Conservation (phyloP, 23 red algal species). For the Gracilariopsis chorda region DNA sequence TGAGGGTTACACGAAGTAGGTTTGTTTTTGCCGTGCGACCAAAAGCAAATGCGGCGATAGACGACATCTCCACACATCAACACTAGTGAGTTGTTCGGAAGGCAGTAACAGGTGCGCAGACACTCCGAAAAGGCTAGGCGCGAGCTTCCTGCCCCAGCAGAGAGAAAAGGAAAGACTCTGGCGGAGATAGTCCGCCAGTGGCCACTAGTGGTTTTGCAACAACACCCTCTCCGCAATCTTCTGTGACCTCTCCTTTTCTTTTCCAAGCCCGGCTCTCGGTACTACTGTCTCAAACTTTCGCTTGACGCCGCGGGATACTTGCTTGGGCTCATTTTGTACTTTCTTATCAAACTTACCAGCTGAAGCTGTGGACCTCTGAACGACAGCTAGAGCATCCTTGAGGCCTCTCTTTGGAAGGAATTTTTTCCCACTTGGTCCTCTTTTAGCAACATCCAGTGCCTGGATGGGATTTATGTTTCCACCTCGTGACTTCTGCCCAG, state of each 20-base stretch:
- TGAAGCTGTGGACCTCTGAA: slow-evolving; percentile 66
- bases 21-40: too few species aligned
- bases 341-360: slow-evolving; percentile 72
- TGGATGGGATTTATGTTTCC: slow-evolving; percentile 26
- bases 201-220: neutral
- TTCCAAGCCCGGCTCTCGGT: slow-evolving; percentile 19
- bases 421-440: slow-evolving; percentile 37
- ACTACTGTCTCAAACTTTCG: slow-evolving; percentile 26
- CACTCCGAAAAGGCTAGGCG: too few species aligned
- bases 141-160: too few species aligned
- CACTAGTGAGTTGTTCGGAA: too few species aligned
- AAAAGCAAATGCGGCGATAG: too few species aligned
- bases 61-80: too few species aligned
- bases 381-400: slow-evolving; percentile 38
- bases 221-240: slow-evolving; percentile 56
- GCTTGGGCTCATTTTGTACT: slow-evolving; percentile 42
- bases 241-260: slow-evolving; percentile 45
- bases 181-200: too few species aligned
- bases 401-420: slow-evolving; percentile 45
- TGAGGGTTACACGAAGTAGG: too few species aligned
- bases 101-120: too few species aligned
- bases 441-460: slow-evolving; percentile 49
- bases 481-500: neutral
- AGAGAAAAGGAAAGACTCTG: too few species aligned
- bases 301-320: slow-evolving; percentile 35